Evolutionary conservation across 1,139 yeast genomes (phyloP), one percentile per base, ranked within the genome.

Genomic region (Yamadazyma jaroonii): DNA sequence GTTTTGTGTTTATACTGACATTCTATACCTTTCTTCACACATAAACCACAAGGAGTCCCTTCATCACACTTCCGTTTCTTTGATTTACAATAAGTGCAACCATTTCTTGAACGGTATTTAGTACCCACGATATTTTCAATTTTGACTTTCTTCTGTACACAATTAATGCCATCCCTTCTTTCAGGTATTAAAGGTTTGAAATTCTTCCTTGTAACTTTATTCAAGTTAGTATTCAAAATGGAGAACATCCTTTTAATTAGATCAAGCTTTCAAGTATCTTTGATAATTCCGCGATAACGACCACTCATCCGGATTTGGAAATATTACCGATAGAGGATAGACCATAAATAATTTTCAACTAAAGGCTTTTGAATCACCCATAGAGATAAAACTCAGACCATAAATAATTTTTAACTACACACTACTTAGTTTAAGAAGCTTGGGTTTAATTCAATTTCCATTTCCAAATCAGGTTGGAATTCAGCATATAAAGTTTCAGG

Each of bases 401-500:
- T 17, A 17, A 17, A 17, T 17, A 17, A 4, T 17, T 17, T 17
- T 6, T 6, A n/a, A 17, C 20, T 17, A 17, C 20, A 17, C 20
- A 17, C 20, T 17, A 17, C 14, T 29, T 41, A 49, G 10, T 43
- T 36, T 11, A 56, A 41, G 28, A 56, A 57, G 25, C 47, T 46
- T 26, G 37, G 40, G 40, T 57, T 50, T 25, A 54, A 45, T 37
- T 56, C 60, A 21, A 54, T 26, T 46, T 70, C 74, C 58, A 57
- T 56, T 40, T 70, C 72, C 23, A 43, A 56, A 32, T 64, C 70
- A 1, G 86, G 82, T 62, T 84, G 90, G 59, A 84, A 83, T 51
- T 84, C 94, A 34, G 81, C 69, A 58, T 80, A 85, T 45, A 84
- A 62, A 4, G 83, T 69, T 47, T 81, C 90, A 5, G 85, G 79